Evolutionary conservation across 257 asterid genomes (phyloP), one percentile per base, ranked within the genome.

Genomic region (Mentha longifolia): DNA sequence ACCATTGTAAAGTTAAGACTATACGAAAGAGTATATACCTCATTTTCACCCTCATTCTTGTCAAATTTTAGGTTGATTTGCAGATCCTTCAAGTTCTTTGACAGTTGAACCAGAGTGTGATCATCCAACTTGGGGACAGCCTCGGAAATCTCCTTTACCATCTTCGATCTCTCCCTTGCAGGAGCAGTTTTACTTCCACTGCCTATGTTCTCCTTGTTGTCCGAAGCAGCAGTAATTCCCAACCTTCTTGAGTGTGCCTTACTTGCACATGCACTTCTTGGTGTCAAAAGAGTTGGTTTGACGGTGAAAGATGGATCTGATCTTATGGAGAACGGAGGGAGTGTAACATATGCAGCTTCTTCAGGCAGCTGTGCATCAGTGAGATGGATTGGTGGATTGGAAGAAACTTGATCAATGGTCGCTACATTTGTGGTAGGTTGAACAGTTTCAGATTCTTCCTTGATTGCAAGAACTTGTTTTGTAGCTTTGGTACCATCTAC

Each of bases 161-260:
- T 6, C 51, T 52, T 67, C 1, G 39, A 6, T 39, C 51, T 68
- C 76, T 81, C 88, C 47, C 70, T 49, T 8, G 67, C 49, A 33
- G 61, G 22, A 30, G 67, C 68, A 60, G 77, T 13, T 15, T 72
- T 75, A 12, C 74, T 71, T 11, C 71, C 81, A 77, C 68, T 75
- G 57, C 65, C 82, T 37, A 78, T 77, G 68, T 85, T 91, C 84
- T 86, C 95, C 76, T 89, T 89, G 81, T 85, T 79, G 37, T 85
- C 89, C 9, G 84, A 57, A 59, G 75, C 46, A 60, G 19, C 75
- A 65, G 59, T 25, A 28, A 43, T 5, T 4, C 17, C 4, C 3
- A 10, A 58, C 37, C 66, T 74, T 57, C 7, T 70, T 5, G 50
- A n/a, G 9, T 15, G 13, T 22, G 82, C 51, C 71, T 72, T 74